phyloP scores from a whole-genome alignment of 495 filamentous ascomycete genomes.

The Rusavskia elegans region DNA sequence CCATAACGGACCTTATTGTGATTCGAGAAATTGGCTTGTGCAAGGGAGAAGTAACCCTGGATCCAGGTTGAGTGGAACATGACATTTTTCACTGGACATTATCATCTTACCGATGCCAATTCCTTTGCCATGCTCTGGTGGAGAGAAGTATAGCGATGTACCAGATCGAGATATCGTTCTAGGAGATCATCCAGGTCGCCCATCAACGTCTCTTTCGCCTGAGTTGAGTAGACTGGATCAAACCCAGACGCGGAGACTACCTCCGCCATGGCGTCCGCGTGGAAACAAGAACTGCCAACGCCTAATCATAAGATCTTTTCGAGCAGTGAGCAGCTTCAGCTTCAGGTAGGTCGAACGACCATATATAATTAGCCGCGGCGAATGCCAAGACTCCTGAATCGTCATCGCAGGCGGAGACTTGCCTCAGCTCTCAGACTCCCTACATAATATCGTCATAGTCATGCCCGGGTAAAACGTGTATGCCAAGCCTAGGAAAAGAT shows the following conservation, averaged over 20 bases:
- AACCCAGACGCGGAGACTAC: neutral
- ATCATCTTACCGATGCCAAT: constrained; percentile 34
- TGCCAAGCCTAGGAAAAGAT: too few relatives aligned
- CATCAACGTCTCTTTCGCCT: constrained; percentile 8
- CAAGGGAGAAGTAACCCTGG: constrained; percentile 38
- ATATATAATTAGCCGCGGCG: too few relatives aligned
- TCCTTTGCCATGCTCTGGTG: constrained; percentile 35
- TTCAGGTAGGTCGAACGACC: too few relatives aligned
- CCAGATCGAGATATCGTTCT: constrained; percentile 48
- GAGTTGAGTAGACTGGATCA: neutral
- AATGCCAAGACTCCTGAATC: too few relatives aligned
- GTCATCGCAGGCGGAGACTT: too few relatives aligned
- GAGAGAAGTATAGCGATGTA: constrained; percentile 53
- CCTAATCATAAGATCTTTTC: too few relatives aligned
- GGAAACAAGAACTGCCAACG: too few relatives aligned
- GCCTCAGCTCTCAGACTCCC: too few relatives aligned
- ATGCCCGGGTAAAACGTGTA: too few relatives aligned
- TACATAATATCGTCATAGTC: too few relatives aligned
- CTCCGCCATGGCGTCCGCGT: constrained; percentile 1
- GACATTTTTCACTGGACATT: neutral
- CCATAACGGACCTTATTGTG: constrained; percentile 47
- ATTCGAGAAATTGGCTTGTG: constrained; percentile 56
- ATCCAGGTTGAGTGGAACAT: neutral
- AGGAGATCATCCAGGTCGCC: constrained; percentile 46
- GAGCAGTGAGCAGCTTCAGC: too few relatives aligned